These are phyloP conservation scores for Cordia subcordata DNA, from an alignment of 257 asterid species.

Conservation along the genomic window DNA sequence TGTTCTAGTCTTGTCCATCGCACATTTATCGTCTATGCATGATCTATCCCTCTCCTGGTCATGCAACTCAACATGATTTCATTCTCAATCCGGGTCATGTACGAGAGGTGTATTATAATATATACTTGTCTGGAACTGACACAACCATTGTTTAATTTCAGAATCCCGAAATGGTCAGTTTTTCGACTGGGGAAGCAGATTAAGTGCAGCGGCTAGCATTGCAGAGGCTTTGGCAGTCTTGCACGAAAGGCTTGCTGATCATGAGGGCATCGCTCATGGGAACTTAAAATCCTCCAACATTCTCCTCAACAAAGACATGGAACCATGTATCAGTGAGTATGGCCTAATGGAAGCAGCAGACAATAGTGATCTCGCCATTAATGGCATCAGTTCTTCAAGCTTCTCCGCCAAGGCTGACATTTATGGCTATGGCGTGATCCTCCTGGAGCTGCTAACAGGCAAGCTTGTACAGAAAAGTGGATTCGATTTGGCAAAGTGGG, in stretches of 20 bases:
- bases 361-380: conserved; percentile 21
- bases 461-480: conserved; percentile 49
- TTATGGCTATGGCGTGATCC: conserved; percentile 50
- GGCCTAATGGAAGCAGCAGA: conserved; percentile 39
- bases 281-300: conserved; percentile 73
- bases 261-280: conserved; percentile 57
- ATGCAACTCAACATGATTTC: too few species aligned
- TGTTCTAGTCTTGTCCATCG: too few species aligned
- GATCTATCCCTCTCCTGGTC: too few species aligned
- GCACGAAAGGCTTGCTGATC: conserved; percentile 50
- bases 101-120: too few species aligned
- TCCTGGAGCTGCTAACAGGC: conserved; percentile 70
- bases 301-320: conserved; percentile 42
- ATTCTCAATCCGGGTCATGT: too few species aligned
- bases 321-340: conserved; percentile 61
- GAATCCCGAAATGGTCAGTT: conserved; percentile 34
- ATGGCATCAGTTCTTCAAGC: not conserved
- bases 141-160: too few species aligned
- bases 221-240: conserved; percentile 55
- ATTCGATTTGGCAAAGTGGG: conserved; percentile 63
- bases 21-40: too few species aligned
- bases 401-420: conserved; percentile 36
- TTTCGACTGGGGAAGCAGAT: conserved; percentile 56
- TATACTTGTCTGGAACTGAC: too few species aligned
- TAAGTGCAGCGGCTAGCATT: conserved; percentile 39